Percentiles rank a stretch among this genome's conserved stretches.
Evolutionary conservation across 2,329 filamentous ascomycete genomes (phyloP).

Genomic region (Colletotrichum eremochloae): DNA sequence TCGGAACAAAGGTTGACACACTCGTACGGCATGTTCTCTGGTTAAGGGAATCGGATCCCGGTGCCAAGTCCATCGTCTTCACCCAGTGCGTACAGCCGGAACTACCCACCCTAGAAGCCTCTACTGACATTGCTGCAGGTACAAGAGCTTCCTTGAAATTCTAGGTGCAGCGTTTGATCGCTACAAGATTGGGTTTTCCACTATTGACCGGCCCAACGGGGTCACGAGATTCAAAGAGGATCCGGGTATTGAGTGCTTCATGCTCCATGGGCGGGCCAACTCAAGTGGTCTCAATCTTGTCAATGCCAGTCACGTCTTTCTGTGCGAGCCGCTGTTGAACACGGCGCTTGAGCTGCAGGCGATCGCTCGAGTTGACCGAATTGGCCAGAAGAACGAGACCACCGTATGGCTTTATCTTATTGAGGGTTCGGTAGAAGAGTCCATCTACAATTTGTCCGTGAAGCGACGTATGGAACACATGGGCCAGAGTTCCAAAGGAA

Average conservation of each 20-base stretch:
- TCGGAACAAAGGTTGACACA: constrained; percentile 92
- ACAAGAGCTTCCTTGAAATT: constrained; percentile 82
- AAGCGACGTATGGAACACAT: constrained; percentile 84
- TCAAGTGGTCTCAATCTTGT: constrained; percentile 91
- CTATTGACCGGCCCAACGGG: constrained; percentile 77
- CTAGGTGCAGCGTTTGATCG: constrained; percentile 77
- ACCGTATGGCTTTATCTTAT: constrained; percentile 97
- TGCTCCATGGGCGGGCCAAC: constrained; percentile 90
- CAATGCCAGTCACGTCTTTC: constrained; percentile 92
- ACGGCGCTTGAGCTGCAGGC: constrained; percentile 95
- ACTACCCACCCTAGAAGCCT: not conserved
- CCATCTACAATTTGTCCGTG: constrained; percentile 90
- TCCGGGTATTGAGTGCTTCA: constrained; percentile 81
- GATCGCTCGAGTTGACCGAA: constrained; percentile 93
- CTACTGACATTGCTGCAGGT: constrained; percentile 54
- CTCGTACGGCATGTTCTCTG: constrained; percentile 85
- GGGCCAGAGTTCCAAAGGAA: constrained; percentile 58
- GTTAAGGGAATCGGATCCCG: constrained; percentile 86
- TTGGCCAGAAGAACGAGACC: constrained; percentile 88
- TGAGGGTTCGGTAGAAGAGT: constrained; percentile 91
- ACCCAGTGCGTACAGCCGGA: constrained; percentile 70
- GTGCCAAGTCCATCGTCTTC: constrained; percentile 93
- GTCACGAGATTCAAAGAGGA: constrained; percentile 84
- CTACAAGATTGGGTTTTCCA: constrained; percentile 80
- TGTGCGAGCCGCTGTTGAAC: constrained; percentile 94